phyloP scores from a whole-genome alignment of 2,329 filamentous ascomycete species.

The Aspergillus novofumigatus region DNA sequence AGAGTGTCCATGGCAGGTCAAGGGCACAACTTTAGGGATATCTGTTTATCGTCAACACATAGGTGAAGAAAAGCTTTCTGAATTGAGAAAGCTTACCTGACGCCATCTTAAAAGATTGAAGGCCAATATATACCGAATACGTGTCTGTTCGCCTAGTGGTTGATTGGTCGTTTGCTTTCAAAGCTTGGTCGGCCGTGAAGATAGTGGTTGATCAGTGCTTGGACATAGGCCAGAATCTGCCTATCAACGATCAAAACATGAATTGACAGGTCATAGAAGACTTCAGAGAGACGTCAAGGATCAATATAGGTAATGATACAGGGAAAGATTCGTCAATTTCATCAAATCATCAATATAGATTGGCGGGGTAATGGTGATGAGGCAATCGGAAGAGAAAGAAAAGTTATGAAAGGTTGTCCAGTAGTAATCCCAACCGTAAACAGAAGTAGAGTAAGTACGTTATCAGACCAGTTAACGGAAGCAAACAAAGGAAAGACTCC shows the following conservation, averaged over 20 bases:
- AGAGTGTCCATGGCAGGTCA: constrained; percentile 93
- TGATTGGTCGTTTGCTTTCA: constrained; percentile 1
- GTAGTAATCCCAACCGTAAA: constrained; percentile 4
- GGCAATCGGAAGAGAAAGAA: constrained; percentile 10
- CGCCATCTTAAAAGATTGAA: constrained; percentile 14
- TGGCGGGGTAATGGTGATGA: constrained; percentile 15
- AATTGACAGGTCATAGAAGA: constrained; percentile 9
- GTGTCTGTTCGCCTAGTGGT: not conserved
- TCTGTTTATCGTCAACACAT: constrained; percentile 25
- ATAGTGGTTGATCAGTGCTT: not conserved
- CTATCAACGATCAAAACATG: constrained; percentile 6
- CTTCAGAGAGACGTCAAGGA: constrained; percentile 12
- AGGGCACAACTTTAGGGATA: constrained; percentile 65
- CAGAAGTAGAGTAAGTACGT: not conserved
- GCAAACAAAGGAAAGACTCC: not conserved
- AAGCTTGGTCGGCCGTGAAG: constrained; percentile 15
- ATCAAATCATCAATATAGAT: constrained; percentile 36
- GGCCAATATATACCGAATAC: not conserved
- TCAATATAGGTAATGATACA: constrained; percentile 26
- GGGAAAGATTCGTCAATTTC: constrained; percentile 39
- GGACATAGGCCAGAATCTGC: not conserved
- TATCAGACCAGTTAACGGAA: not conserved
- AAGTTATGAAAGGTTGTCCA: constrained; percentile 2
- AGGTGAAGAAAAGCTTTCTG: not conserved
- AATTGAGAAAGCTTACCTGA: constrained; percentile 15